These are phyloP conservation scores for Nidula microcarpa DNA, from an alignment of 768 basidiomycete genomes.

Conservation along the genomic window DNA sequence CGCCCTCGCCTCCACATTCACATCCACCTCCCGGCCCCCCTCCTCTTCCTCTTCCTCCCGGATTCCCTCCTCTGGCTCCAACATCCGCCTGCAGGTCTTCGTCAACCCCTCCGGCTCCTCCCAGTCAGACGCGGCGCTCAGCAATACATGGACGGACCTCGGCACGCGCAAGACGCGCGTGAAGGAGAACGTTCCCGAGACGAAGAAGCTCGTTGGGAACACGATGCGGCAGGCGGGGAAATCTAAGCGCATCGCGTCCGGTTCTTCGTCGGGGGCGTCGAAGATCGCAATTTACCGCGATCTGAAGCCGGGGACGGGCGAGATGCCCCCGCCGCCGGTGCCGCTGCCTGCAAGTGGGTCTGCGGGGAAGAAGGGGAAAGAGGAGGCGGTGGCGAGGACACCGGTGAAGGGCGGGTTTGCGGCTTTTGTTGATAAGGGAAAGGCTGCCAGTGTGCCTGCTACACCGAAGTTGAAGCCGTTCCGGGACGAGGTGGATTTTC, in stretches of 20 bases:
- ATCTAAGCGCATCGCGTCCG: constrained; percentile 47
- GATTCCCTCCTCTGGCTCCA: constrained; percentile 38
- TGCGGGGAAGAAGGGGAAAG: constrained; percentile 18
- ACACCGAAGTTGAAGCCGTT: constrained; percentile 69
- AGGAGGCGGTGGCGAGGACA: constrained; percentile 19
- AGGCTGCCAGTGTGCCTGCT: constrained; percentile 25
- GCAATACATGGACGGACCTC: constrained; percentile 64
- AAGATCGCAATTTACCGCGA: constrained; percentile 69
- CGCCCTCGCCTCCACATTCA: constrained; percentile 37
- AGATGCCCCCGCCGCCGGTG: constrained; percentile 38
- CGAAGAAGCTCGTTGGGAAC: constrained; percentile 64
- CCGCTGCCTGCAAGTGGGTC: constrained; percentile 9
- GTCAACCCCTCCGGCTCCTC: constrained; percentile 63
- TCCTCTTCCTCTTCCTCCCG: constrained; percentile 19
- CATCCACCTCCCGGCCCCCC: constrained; percentile 33
- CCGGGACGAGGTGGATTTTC: constrained; percentile 58
- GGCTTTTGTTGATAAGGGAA: constrained; percentile 35
- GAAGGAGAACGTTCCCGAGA: constrained; percentile 76
- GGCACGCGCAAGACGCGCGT: constrained; percentile 75
- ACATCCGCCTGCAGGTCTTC: constrained; percentile 64
- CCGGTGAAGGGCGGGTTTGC: constrained; percentile 26
- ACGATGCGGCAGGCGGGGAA: constrained; percentile 62
- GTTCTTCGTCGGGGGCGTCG: constrained; percentile 35
- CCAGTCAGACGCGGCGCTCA: constrained; percentile 35
- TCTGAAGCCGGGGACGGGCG: constrained; percentile 37